A percentile compares a stretch with the other conserved stretches of the same genome.
Evolutionary conservation across 2,329 filamentous ascomycete species (phyloP).

Genomic region (Cladosporium cucumerinum): DNA sequence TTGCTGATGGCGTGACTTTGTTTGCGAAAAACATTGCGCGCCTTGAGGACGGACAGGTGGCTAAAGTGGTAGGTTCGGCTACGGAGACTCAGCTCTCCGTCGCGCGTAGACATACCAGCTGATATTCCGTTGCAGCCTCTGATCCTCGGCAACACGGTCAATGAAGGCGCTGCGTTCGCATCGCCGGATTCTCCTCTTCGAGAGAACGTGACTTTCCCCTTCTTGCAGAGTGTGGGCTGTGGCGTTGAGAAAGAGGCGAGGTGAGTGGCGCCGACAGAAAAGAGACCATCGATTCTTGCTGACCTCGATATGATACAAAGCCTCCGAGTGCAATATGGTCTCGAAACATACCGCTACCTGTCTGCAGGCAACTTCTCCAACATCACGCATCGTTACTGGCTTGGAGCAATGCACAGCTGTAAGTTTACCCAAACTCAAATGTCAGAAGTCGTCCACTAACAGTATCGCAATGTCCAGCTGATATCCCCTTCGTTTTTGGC

Average conservation of each 20-base stretch:
- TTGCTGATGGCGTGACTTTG: constrained; percentile 18
- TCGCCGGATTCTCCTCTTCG: constrained; percentile 12
- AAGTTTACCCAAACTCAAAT: not conserved
- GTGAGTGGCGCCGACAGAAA: not conserved
- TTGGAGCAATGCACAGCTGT: constrained; percentile 40
- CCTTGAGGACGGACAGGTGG: constrained; percentile 16
- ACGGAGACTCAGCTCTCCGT: not conserved
- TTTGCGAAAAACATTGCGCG: constrained; percentile 21
- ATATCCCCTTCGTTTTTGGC: constrained; percentile 40
- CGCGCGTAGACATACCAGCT: not conserved
- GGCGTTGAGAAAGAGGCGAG: not conserved
- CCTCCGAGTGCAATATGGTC: constrained; percentile 2
- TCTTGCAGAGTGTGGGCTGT: not conserved
- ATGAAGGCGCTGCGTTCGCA: constrained; percentile 24
- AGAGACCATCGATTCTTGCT: not conserved
- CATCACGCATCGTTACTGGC: constrained; percentile 37
- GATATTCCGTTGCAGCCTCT: constrained; percentile 11
- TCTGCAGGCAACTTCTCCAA: constrained; percentile 42
- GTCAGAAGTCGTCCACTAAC: not conserved
- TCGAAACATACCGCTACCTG: constrained; percentile 39
- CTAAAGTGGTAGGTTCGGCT: constrained; percentile 16
- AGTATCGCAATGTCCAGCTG: constrained; percentile 19
- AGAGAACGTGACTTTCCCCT: not conserved
- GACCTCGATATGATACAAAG: not conserved
- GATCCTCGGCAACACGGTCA: constrained; percentile 22